Base-by-base conservation (phyloP, 192 early-diverging fungal genomes). In the Lunasporangiospora selenospora region DNA sequence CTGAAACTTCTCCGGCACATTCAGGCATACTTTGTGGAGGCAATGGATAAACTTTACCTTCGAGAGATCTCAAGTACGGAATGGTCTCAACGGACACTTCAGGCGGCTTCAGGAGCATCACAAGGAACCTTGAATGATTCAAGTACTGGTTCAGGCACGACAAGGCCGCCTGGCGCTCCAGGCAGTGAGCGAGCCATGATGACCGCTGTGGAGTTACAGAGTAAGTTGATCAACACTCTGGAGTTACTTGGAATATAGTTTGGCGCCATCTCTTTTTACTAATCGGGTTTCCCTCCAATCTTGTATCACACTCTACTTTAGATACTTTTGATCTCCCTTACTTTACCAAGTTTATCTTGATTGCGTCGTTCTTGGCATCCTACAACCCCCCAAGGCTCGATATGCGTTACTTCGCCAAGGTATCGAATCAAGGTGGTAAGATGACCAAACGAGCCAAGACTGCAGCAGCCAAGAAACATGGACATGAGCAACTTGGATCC, bases 351-450 rank as follows among this genome's bases (percentile, higher is more conserved):
- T 96, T 91, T 55, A 80, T 99, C 16, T 76, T 98, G 7, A 88
- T 99, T 26, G 91, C 97, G 0, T 82, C 92, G 5, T 99, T 90
- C 64, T 46, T 99, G 52, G 97, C 96, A 0, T 96, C 93, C 0
- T 98, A 96, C 67, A 99, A 99, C 55, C 96, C 97, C 15, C 80
- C 90, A 11, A 64, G 87, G 15, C 77, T 94, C 32, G 97, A 99
- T 73, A 77, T 88, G 18, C 84, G 93, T 16, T 96, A 92, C 56
- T 99, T 99, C 87, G 67, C 93, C 16, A 85, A 87, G 30, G 77
- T 65, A 36, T 63, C 65, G 42, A 71, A 80, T 54, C 62, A 83
- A 58, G 54, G 80, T 40, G 55, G 77, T 32, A 76, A 38, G 52
- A 76, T 40, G 70, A 75, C 29, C 73, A 88, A 55, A 81, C 77